These are phyloP conservation scores for Fonsecaea erecta DNA, from an alignment of 2,329 filamentous ascomycete genomes.

Conservation along the genomic window DNA sequence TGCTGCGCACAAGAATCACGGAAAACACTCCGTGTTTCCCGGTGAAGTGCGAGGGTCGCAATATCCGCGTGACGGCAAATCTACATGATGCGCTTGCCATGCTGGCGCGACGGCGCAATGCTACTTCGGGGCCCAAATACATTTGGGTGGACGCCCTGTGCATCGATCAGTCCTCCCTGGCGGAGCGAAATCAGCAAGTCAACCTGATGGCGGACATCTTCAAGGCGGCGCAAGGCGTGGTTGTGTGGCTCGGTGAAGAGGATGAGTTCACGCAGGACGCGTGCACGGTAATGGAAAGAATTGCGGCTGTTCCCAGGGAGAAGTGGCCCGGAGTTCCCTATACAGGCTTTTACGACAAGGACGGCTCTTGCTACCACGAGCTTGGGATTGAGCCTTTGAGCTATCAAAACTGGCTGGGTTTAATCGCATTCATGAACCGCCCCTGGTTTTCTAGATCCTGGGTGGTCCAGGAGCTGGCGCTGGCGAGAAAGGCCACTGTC, in stretches of 20 bases:
- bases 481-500: constrained; percentile 16
- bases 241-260: constrained; percentile 24
- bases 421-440: constrained; percentile 22
- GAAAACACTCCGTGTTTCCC: constrained; percentile 16
- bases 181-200: constrained; percentile 30
- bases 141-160: constrained; percentile 35
- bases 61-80: constrained; percentile 14
- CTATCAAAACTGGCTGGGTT: constrained; percentile 18
- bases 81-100: constrained; percentile 16
- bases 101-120: neutral
- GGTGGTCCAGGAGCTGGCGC: constrained; percentile 28
- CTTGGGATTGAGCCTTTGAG: constrained; percentile 6
- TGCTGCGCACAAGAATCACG: constrained; percentile 6
- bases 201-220: constrained; percentile 32
- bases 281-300: neutral
- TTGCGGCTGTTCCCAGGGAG: neutral
- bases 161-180: constrained; percentile 32
- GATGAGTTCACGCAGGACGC: constrained; percentile 12
- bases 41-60: constrained; percentile 17
- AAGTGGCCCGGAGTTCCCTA: neutral
- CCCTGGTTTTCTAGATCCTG: constrained; percentile 18
- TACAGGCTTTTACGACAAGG: neutral
- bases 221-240: constrained; percentile 5
- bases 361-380: constrained; percentile 2
- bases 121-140: neutral